These are phyloP conservation scores for Citeromyces hawaiiensis DNA, from an alignment of 1,139 yeast genomes.

Conservation along the genomic window DNA sequence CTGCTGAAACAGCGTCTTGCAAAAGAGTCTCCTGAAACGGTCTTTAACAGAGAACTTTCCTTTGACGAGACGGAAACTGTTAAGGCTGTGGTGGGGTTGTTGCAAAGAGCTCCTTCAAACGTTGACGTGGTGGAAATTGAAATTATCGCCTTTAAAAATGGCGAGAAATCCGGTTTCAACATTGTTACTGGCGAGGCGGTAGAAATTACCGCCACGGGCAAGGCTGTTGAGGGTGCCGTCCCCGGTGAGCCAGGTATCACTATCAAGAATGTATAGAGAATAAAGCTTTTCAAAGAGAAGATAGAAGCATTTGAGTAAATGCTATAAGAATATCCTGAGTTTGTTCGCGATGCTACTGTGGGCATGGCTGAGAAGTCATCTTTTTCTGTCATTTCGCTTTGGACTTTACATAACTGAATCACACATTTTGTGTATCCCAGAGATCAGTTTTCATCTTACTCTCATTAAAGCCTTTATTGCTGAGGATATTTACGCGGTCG, in stretches of 20 bases:
- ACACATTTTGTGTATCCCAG: too few species aligned
- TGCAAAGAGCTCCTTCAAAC: slow-evolving; percentile 56
- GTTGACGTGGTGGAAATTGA: slow-evolving; percentile 44
- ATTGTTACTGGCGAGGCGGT: slow-evolving; percentile 59
- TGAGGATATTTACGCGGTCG: too few species aligned
- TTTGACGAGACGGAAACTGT: slow-evolving; percentile 68
- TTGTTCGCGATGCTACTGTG: too few species aligned
- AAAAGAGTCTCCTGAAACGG: slow-evolving; percentile 55
- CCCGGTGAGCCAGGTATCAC: slow-evolving; percentile 92
- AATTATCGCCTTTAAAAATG: slow-evolving; percentile 42
- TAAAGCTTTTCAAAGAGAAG: too few species aligned
- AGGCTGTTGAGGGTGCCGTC: slow-evolving; percentile 69
- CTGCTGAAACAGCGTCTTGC: slow-evolving; percentile 67
- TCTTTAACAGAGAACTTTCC: slow-evolving; percentile 76
- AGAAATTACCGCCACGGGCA: slow-evolving; percentile 46
- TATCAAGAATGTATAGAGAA: slow-evolving; percentile 38
- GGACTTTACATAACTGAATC: too few species aligned
- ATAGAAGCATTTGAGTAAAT: too few species aligned
- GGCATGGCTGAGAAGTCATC: too few species aligned
- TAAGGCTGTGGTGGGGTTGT: slow-evolving; percentile 32
- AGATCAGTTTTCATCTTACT: too few species aligned
- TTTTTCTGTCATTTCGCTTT: too few species aligned
- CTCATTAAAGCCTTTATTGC: too few species aligned
- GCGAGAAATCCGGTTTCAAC: slow-evolving; percentile 48
- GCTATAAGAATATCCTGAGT: too few species aligned